phyloP scores from a whole-genome alignment of 306 rosid genomes.

The Cicer pinnatifidum region DNA sequence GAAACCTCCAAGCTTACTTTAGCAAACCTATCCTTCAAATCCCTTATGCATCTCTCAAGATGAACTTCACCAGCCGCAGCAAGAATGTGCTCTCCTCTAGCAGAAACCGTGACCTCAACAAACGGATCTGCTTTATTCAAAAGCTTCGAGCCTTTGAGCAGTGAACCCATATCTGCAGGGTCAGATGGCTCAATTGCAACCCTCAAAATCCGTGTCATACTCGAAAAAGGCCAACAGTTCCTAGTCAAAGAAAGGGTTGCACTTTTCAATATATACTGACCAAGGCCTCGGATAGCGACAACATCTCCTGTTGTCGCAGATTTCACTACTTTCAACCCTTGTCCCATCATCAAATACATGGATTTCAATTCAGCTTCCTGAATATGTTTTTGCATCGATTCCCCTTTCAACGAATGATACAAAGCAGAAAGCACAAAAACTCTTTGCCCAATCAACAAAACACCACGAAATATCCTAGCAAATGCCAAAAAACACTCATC shows the following conservation, averaged over 20 bases:
- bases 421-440: conserved; percentile 88
- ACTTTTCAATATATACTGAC: conserved; percentile 83
- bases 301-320: conserved; percentile 49
- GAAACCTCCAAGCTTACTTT: conserved; percentile 80
- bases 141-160: conserved; percentile 80
- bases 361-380: conserved; percentile 82
- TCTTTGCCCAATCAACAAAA: conserved; percentile 66
- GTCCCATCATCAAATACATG: conserved; percentile 93
- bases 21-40: conserved; percentile 90
- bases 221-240: conserved; percentile 93
- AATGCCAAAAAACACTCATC: conserved; percentile 92
- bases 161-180: conserved; percentile 76
- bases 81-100: conserved; percentile 82
- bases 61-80: conserved; percentile 96
- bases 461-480: conserved; percentile 90
- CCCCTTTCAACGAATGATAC: conserved; percentile 81
- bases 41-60: conserved; percentile 89
- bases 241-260: conserved; percentile 85
- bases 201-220: conserved; percentile 80
- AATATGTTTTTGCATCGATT: conserved; percentile 73
- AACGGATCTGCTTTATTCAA: conserved; percentile 88
- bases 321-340: conserved; percentile 73
- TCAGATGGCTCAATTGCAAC: conserved; percentile 90
- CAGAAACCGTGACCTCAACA: conserved; percentile 83
- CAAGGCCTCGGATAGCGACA: conserved; percentile 66